These are phyloP conservation scores for Wickerhamiella nectarea DNA, from an alignment of 805 yeast genomes.

Conservation along the genomic window DNA sequence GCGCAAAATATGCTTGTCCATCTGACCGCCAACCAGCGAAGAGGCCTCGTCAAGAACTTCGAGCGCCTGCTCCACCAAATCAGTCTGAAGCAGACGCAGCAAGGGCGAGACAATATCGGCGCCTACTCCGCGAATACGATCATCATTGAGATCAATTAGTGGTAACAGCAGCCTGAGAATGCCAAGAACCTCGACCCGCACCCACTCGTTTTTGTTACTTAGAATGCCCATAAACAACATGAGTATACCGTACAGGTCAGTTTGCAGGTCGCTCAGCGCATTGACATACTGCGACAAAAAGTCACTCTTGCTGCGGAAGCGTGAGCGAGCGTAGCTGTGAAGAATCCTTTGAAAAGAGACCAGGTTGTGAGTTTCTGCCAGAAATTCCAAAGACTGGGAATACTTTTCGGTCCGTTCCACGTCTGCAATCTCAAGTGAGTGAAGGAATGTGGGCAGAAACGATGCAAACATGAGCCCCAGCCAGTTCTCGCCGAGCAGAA, in stretches of 20 bases:
- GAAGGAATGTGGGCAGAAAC: slow-evolving; percentile 71
- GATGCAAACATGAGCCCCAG: slow-evolving; percentile 59
- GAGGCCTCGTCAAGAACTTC: slow-evolving; percentile 80
- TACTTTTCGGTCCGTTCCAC: slow-evolving; percentile 35
- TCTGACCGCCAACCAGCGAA: slow-evolving; percentile 73
- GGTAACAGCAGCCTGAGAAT: slow-evolving; percentile 64
- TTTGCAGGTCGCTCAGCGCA: slow-evolving; percentile 43
- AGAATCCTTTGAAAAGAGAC: slow-evolving; percentile 47
- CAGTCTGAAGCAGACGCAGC: slow-evolving; percentile 63
- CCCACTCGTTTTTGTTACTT: slow-evolving; percentile 65
- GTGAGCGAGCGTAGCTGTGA: slow-evolving; percentile 57
- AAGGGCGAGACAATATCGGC: slow-evolving; percentile 91
- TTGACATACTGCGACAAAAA: slow-evolving; percentile 69
- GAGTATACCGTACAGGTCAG: slow-evolving; percentile 57
- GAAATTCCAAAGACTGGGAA: slow-evolving; percentile 38
- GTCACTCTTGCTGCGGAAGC: slow-evolving; percentile 84
- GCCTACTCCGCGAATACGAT: slow-evolving; percentile 67
- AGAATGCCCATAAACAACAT: slow-evolving; percentile 66
- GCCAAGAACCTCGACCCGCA: slow-evolving; percentile 66
- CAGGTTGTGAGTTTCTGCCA: background rate
- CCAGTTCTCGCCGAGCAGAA: slow-evolving; percentile 61
- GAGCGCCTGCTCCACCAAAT: slow-evolving; percentile 75
- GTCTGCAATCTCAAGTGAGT: slow-evolving; percentile 47
- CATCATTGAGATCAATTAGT: slow-evolving; percentile 58
- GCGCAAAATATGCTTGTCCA: slow-evolving; percentile 82